Conservation (phyloP, 2,329 filamentous ascomycete genomes). For the Delphinella strobiligena region DNA sequence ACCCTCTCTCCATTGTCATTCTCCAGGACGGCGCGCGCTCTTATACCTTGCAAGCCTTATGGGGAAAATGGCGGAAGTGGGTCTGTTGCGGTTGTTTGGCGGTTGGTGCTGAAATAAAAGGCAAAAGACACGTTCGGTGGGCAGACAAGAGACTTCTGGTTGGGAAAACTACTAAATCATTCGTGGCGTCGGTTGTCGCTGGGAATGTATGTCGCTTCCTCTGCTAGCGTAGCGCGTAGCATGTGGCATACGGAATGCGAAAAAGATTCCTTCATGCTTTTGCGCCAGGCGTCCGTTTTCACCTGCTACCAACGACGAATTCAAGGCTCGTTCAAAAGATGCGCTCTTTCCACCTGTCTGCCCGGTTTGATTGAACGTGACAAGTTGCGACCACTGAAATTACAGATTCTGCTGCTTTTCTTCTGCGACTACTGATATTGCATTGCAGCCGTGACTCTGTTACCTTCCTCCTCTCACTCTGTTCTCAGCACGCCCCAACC, state of each 20-base stretch:
- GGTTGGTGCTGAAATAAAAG: not conserved
- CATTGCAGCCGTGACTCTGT: too few relatives aligned
- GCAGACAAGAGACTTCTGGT: not conserved
- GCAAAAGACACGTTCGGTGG: not conserved
- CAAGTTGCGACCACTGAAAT: too few relatives aligned
- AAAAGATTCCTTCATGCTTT: not conserved
- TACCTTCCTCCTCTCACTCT: too few relatives aligned
- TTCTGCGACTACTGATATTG: not conserved
- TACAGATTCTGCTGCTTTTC: too few relatives aligned
- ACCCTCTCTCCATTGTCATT: not conserved
- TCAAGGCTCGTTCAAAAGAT: not conserved
- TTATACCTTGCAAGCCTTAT: not conserved
- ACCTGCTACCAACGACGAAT: not conserved
- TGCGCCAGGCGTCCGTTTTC: too few relatives aligned
- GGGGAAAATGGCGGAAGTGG: not conserved
- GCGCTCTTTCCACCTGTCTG: too few relatives aligned
- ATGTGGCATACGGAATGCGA: not conserved
- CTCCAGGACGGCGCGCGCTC: not conserved
- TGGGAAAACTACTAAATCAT: not conserved
- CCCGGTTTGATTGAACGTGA: too few relatives aligned
- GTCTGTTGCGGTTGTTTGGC: not conserved
- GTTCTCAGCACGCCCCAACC: too few relatives aligned
- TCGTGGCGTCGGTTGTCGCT: not conserved
- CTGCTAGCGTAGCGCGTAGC: constrained; percentile 1
- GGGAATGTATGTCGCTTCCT: not conserved